Base-by-base conservation (phyloP, 169 alveolate genomes). In the Cryptosporidium meleagridis region DNA sequence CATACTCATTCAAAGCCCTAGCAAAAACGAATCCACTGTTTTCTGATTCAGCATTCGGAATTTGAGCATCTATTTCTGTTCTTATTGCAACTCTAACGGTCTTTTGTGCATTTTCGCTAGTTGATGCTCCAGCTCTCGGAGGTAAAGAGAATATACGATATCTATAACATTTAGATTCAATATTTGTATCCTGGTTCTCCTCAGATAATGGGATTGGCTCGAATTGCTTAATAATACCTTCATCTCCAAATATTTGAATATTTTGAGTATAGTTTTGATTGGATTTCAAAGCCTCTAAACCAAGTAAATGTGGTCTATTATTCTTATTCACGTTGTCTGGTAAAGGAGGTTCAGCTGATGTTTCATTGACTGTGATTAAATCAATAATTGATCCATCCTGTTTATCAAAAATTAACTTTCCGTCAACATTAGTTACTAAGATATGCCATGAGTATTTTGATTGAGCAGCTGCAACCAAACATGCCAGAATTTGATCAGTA, bases 381-480 rank as follows among this genome's bases (percentile, higher is more conserved):
- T 96, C 98, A 3, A 96, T 92, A 70, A 95, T 95, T 18, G 98
- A 96, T n/a, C 97, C 98, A 91, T 96, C 95, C 58, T 96, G 96
- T 84, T 96, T 96, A 85, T 95, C 98, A 12, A 96, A 92, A 51
- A 96, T 94, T 23, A 96, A 93, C 87, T 95, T 94, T 84, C 95
- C 95, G 41, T 94, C 97, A 44, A 94, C 91, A 89, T 96, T 95
- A 9, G 96, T 95, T 37, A 96, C 91, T 44, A 93, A 91, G 65
- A 96, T 85, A 84, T 96, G 98, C 98, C 98, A 96, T 48, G 98
- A 96, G 80, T 95, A 95, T 85, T 95, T 95, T 31, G 97, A 94
- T 59, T 95, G 96, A 0, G 96, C 96, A 39, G 97, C 97, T 21
- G 98, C 94, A 96, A 96, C 96, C 44, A 96, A 87, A 70, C 95